phyloP scores from a whole-genome alignment of 2,329 filamentous ascomycete genomes.

The Cladosporium sp. region DNA sequence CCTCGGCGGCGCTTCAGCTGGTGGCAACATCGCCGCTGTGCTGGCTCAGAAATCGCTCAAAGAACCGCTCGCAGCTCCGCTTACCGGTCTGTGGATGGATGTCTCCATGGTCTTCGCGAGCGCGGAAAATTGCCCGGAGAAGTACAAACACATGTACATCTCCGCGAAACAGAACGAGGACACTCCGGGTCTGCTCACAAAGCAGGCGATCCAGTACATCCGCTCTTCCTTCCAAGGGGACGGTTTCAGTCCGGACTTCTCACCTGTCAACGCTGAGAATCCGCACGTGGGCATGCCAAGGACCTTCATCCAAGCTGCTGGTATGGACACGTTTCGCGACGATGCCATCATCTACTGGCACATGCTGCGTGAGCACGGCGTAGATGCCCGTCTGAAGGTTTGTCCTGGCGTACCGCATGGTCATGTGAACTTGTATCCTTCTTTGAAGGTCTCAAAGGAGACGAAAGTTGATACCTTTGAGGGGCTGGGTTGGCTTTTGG shows the following conservation, averaged over 20 bases:
- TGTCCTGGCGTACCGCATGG: conserved; percentile 43
- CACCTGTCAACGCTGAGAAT: conserved; percentile 28
- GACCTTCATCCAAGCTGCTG: conserved; percentile 49
- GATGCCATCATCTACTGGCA: conserved; percentile 52
- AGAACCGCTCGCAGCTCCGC: conserved; percentile 37
- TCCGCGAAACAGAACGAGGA: conserved; percentile 40
- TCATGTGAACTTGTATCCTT: conserved; percentile 34
- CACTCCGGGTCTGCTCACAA: conserved; percentile 32
- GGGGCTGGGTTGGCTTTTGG: conserved; percentile 36
- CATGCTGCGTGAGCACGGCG: conserved; percentile 41
- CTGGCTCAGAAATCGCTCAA: conserved; percentile 39
- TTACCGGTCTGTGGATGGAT: conserved; percentile 46
- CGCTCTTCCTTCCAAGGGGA: conserved; percentile 32
- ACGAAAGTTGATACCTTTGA: conserved; percentile 26
- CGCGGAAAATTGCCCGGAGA: conserved; percentile 31
- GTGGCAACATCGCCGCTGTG: conserved; percentile 39
- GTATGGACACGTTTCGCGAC: conserved; percentile 50
- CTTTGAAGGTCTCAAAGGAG: conserved; percentile 25
- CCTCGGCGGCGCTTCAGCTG: conserved; percentile 48
- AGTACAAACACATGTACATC: conserved; percentile 38
- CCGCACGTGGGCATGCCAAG: conserved; percentile 38
- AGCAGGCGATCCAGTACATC: conserved; percentile 16
- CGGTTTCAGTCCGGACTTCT: conserved; percentile 3
- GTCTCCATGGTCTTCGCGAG: conserved; percentile 36
- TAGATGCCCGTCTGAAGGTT: conserved; percentile 43